A percentile compares a stretch with the other conserved stretches of the same genome.
phyloP scores from a whole-genome alignment of 768 basidiomycete species.

The Kondoa malvinella region DNA sequence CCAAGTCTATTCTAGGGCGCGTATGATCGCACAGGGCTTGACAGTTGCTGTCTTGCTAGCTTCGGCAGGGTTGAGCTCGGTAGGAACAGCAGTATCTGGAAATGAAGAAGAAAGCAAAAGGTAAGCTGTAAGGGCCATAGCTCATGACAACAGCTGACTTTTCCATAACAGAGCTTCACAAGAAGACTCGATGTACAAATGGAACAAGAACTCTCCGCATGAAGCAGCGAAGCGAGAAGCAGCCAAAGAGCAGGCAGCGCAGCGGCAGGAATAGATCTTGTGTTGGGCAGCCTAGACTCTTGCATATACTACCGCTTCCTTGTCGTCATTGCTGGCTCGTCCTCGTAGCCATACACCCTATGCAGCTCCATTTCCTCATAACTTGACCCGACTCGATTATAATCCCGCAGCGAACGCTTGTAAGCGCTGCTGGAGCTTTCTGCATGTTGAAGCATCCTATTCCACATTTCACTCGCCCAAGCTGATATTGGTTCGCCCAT shows the following conservation, averaged over 20 bases:
- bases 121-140: not conserved
- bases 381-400: not conserved
- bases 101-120: slow-evolving; percentile 21
- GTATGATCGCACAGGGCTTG: slow-evolving; percentile 28
- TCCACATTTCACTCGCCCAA: not conserved
- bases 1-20: slow-evolving; percentile 12
- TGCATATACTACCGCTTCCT: not conserved
- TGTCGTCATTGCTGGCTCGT: not conserved
- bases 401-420: not conserved
- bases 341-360: not conserved
- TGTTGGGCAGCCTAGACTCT: not conserved
- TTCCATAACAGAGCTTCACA: not conserved
- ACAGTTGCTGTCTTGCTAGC: slow-evolving; percentile 30
- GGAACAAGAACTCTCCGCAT: slow-evolving; percentile 15
- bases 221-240: slow-evolving; percentile 5
- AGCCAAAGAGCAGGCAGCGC: not conserved
- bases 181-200: slow-evolving; percentile 22
- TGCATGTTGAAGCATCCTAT: not conserved
- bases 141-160: not conserved
- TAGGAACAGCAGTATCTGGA: slow-evolving; percentile 18
- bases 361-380: not conserved
- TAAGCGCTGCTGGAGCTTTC: not conserved
- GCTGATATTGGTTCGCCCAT: not conserved
- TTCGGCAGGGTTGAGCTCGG: slow-evolving; percentile 25
- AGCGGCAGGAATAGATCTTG: not conserved